Evolutionary conservation across 1,284 basidiomycete species (phyloP).

Genomic region (Microbotryomycetes sp.): DNA sequence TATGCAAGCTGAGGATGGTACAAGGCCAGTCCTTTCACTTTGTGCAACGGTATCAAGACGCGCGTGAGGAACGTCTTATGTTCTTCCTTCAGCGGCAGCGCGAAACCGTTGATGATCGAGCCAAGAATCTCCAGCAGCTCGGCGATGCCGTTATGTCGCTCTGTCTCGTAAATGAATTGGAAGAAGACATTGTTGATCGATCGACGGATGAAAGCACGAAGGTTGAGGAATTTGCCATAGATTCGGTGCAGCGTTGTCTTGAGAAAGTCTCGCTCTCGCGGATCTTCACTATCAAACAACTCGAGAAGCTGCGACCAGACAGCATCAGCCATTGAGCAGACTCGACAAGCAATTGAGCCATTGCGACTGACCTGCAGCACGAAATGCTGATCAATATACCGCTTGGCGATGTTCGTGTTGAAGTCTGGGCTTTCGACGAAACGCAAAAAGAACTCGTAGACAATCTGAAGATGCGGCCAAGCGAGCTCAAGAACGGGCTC

Average conservation of each 20-base stretch:
- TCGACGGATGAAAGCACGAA: conserved; percentile 95
- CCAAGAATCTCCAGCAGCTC: conserved; percentile 97
- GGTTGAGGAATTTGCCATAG: conserved; percentile 98
- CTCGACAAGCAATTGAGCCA: background rate
- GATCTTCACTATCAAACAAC: conserved; percentile 98
- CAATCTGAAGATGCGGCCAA: conserved; percentile 99
- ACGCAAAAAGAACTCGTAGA: conserved; percentile 99
- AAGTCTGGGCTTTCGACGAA: conserved; percentile 98
- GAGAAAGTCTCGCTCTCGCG: conserved; percentile 96
- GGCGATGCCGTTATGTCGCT: conserved; percentile 97
- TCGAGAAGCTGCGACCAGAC: conserved; percentile 63
- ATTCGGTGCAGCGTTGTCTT: conserved; percentile 99
- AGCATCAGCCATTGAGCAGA: background rate
- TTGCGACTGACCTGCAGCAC: conserved; percentile 59
- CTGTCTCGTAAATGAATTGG: conserved; percentile 97
- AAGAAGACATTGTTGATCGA: conserved; percentile 99
- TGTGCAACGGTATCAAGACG: conserved; percentile 94
- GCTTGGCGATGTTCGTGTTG: conserved; percentile 96
- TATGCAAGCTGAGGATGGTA: conserved; percentile 99
- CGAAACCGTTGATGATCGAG: conserved; percentile 99
- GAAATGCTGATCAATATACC: conserved; percentile 94
- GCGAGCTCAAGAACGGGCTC: conserved; percentile 98
- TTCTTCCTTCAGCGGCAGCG: conserved; percentile 95
- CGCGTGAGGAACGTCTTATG: conserved; percentile 97
- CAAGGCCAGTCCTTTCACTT: conserved; percentile 91